A percentile compares a stretch with the other conserved stretches of the same genome.
Conservation (phyloP, 495 filamentous ascomycete species). For the Aspergillus sclerotiicarbonarius region DNA sequence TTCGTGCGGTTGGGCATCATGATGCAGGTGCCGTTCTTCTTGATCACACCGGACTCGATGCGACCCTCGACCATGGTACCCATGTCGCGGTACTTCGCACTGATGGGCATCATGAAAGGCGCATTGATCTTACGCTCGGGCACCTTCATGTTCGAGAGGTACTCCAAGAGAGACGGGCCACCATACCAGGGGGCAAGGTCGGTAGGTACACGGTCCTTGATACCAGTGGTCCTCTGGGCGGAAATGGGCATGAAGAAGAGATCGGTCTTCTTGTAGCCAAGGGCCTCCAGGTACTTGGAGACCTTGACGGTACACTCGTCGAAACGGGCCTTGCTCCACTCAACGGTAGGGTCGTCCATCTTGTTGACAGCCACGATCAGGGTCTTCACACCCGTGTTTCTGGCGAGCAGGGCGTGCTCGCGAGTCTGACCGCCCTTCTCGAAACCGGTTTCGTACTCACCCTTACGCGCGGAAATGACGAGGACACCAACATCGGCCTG, state of each 20-base stretch:
- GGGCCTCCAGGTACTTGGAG: slow-evolving; percentile 77
- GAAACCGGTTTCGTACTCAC: slow-evolving; percentile 99
- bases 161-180: slow-evolving; percentile 93
- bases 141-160: slow-evolving; percentile 83
- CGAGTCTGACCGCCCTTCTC: slow-evolving; percentile 97
- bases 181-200: slow-evolving; percentile 79
- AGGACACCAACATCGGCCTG: slow-evolving; percentile 95
- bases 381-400: slow-evolving; percentile 97
- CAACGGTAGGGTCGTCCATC: slow-evolving; percentile 95
- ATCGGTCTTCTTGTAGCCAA: slow-evolving; percentile 93
- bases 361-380: slow-evolving; percentile 94
- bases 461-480: slow-evolving; percentile 95
- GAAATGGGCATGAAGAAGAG: slow-evolving; percentile 95
- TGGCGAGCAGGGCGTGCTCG: slow-evolving; percentile 94
- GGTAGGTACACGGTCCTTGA: slow-evolving; percentile 83
- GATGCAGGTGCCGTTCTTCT: slow-evolving; percentile 75
- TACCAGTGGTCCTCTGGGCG: slow-evolving; percentile 76
- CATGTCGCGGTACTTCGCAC: slow-evolving; percentile 94
- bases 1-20: slow-evolving; percentile 94
- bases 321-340: slow-evolving; percentile 91
- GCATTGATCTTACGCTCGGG: slow-evolving; percentile 95
- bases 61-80: slow-evolving; percentile 97
- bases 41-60: slow-evolving; percentile 88
- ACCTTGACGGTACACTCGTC: slow-evolving; percentile 91
- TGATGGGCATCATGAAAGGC: slow-evolving; percentile 98